Evolutionary conservation across 2,329 filamentous ascomycete genomes (phyloP).

Genomic region (Epichloe gansuensis): DNA sequence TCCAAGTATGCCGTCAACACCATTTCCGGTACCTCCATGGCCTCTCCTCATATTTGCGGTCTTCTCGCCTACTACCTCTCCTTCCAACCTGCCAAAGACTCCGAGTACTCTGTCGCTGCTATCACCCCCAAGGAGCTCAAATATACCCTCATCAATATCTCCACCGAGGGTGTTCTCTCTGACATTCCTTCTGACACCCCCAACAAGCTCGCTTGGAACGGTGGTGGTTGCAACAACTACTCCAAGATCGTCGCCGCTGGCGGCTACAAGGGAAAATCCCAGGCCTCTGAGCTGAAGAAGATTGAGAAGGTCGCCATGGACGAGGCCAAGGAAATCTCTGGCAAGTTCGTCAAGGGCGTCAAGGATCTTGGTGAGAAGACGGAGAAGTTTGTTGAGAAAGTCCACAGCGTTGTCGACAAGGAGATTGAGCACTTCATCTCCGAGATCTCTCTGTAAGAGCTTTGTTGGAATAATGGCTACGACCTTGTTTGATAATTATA

Average conservation of each 20-base stretch:
- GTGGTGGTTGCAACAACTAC: constrained; percentile 89
- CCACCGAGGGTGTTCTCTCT: constrained; percentile 62
- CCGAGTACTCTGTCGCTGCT: constrained; percentile 75
- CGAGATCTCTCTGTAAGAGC: constrained; percentile 31
- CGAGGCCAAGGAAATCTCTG: constrained; percentile 45
- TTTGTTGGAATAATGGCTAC: neutral
- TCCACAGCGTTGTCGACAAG: constrained; percentile 47
- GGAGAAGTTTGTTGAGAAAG: constrained; percentile 49
- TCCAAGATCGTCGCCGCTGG: constrained; percentile 64
- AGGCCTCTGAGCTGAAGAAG: constrained; percentile 37
- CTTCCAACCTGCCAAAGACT: constrained; percentile 80
- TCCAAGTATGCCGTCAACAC: constrained; percentile 94
- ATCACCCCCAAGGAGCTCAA: constrained; percentile 94
- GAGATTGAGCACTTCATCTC: constrained; percentile 48
- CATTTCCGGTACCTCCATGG: constrained; percentile 99
- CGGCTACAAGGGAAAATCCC: constrained; percentile 47
- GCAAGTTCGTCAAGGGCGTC: constrained; percentile 41
- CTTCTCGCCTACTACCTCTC: constrained; percentile 97
- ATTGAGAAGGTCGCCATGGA: constrained; percentile 47
- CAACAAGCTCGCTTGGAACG: constrained; percentile 98
- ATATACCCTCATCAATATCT: constrained; percentile 70
- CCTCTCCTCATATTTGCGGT: constrained; percentile 91
- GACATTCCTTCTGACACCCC: constrained; percentile 77
- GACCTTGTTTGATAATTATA: neutral
- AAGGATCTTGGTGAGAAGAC: constrained; percentile 42